Evolutionary conservation across 2,329 filamentous ascomycete genomes (phyloP).

Genomic region (Colletotrichum orchidophilum): DNA sequence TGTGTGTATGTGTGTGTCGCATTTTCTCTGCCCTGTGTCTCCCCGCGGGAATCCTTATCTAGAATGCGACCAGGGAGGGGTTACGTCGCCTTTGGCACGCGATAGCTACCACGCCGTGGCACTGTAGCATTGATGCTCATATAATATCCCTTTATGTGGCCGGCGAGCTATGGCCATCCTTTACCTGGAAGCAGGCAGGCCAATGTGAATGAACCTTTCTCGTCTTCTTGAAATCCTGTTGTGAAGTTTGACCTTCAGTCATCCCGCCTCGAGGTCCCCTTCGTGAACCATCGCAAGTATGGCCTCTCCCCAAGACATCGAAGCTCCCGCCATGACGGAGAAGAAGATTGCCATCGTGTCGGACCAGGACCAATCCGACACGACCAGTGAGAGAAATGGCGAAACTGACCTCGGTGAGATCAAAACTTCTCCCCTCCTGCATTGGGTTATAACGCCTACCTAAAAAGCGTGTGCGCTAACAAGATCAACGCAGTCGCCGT

Average conservation of each 20-base stretch:
- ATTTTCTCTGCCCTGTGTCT: neutral
- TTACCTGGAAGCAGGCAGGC: neutral
- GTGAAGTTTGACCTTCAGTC: neutral
- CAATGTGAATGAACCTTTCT: neutral
- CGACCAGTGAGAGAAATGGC: constrained; percentile 8
- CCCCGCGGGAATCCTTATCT: constrained; percentile 33
- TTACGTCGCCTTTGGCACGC: constrained; percentile 10
- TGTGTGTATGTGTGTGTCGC: too few relatives aligned
- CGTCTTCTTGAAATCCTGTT: neutral
- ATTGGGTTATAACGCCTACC: too few relatives aligned
- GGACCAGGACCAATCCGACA: constrained; percentile 16
- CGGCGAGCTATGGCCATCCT: neutral
- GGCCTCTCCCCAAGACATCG: neutral
- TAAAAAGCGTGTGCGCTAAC: neutral
- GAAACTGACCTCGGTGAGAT: constrained; percentile 16
- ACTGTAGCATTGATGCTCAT: neutral
- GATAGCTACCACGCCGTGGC: neutral
- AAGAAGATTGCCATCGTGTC: constrained; percentile 21
- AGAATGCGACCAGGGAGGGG: neutral
- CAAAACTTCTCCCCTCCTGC: rapidly evolving
- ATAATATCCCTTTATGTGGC: neutral
- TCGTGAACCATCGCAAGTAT: neutral
- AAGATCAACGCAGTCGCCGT: neutral
- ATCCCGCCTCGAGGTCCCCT: neutral
- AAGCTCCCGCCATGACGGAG: neutral